Conservation (phyloP, 805 yeast genomes). For the Barnettozyma sucrosica region DNA sequence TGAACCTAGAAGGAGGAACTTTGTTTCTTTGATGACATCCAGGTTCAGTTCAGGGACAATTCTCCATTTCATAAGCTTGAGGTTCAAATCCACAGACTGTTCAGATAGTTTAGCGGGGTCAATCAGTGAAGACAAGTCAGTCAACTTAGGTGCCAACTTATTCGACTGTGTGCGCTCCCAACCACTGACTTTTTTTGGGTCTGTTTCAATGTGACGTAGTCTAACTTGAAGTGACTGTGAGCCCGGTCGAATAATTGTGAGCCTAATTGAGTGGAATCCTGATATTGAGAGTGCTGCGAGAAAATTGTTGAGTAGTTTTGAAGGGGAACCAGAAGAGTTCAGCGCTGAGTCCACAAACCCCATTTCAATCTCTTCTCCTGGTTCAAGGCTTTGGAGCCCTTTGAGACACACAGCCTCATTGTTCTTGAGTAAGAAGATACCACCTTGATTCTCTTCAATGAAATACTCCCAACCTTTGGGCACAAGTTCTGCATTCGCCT, state of each 20-base stretch:
- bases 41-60: conserved; percentile 77
- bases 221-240: conserved; percentile 27
- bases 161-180: conserved; percentile 85
- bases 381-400: conserved; percentile 12
- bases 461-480: conserved; percentile 12
- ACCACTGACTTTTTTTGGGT: conserved; percentile 49
- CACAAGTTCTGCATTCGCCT: conserved; percentile 5
- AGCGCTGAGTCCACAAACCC: conserved; percentile 38
- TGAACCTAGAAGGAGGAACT: conserved; percentile 81
- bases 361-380: conserved; percentile 6
- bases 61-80: conserved; percentile 96
- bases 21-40: conserved; percentile 52
- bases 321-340: conserved; percentile 32
- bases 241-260: conserved; percentile 35
- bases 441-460: conserved; percentile 12
- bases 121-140: conserved; percentile 75
- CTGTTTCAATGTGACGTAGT: conserved; percentile 16
- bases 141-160: conserved; percentile 73
- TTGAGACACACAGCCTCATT: conserved; percentile 12
- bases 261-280: conserved; percentile 30
- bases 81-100: conserved; percentile 87
- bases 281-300: conserved; percentile 39
- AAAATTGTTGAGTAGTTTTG: conserved; percentile 54
- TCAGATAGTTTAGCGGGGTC: conserved; percentile 79
- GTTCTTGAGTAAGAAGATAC: conserved; percentile 26